Evolutionary conservation across 176 grass and related monocot species (phyloP), one percentile per base, ranked within the genome.

Genomic region (Zoysia japonica): DNA sequence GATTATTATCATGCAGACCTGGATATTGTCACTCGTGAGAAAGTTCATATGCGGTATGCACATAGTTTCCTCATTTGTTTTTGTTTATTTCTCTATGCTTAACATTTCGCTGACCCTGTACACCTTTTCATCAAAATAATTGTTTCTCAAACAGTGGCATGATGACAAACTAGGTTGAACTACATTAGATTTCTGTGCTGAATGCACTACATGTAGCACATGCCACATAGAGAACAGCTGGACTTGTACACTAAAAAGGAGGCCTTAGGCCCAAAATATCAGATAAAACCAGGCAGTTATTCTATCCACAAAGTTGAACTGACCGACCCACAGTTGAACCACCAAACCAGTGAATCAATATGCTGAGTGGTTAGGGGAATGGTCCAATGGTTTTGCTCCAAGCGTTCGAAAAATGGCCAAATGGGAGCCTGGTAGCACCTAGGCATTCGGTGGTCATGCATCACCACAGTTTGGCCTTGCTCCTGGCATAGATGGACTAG

Each of bases 1-100:
- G 91, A 94, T 76, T 83, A 92, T 87, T 97, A 97, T 82, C 94
- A 97, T 87, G 94, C 94, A 70, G 91, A 97, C 88, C 94, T 97
- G 94, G 94, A 97, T 77, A 78, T 80, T 54, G 65, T 78, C 87
- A 83, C 71, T 88, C 91, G 91, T 77, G 94, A 92, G 84, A 84
- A 89, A 88, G 84, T 92, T 70, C 94, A 97, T 89, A 68, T 87
- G 80, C 60, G 76, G 91, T 94, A 67, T 78, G 55, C 76, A 67
- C 53, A 62, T 13, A 81, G 42, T 70, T 82, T 39, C 10, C 39
- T 44, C 28, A 28, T 50, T 19, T 14, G 17, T 14, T 48, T 14
- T 13, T 50, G 5, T 20, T 19, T 59, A 39, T 72, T 74, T 61
- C n/a, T 61, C 45, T 80, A 4, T 42, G 65, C 11, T 77, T 38